Percentiles rank a stretch among this genome's conserved stretches.
These are phyloP conservation scores for Nectriaceae sp. DNA, from an alignment of 2,329 filamentous ascomycete genomes.

Conservation along the genomic window DNA sequence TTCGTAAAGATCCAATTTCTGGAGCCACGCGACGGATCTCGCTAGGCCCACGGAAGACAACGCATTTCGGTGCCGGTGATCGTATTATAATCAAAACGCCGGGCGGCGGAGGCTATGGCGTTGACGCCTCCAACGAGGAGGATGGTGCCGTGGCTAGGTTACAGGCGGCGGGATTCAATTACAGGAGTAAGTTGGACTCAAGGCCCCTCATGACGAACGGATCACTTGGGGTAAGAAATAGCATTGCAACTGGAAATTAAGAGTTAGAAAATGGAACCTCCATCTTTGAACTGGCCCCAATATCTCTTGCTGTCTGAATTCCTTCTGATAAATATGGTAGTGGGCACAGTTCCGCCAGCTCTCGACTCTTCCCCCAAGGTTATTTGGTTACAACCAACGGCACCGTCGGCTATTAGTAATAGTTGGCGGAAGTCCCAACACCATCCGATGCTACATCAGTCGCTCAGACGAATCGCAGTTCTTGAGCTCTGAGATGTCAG, in stretches of 20 bases:
- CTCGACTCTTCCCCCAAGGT: no score
- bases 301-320: no score
- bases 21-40: constrained; percentile 32
- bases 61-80: constrained; percentile 23
- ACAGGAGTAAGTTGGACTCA: neutral
- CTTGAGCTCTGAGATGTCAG: no score
- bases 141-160: neutral
- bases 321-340: no score
- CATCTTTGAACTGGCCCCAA: neutral
- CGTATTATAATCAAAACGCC: constrained; percentile 27
- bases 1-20: constrained; percentile 36
- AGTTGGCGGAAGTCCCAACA: no score
- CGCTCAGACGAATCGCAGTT: no score
- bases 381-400: no score
- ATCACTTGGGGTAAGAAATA: constrained; percentile 2
- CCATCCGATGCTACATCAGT: no score
- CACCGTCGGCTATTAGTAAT: no score
- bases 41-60: constrained; percentile 21
- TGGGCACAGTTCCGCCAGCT: no score
- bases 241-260: constrained; percentile 6
- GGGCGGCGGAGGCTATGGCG: constrained; percentile 30
- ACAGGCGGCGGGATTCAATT: neutral
- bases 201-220: constrained; percentile 5
- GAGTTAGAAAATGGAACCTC: neutral
- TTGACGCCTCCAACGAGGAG: neutral